These are phyloP conservation scores for Vitis amurensis DNA, from an alignment of 164 flowering plant species.

Conservation along the genomic window DNA sequence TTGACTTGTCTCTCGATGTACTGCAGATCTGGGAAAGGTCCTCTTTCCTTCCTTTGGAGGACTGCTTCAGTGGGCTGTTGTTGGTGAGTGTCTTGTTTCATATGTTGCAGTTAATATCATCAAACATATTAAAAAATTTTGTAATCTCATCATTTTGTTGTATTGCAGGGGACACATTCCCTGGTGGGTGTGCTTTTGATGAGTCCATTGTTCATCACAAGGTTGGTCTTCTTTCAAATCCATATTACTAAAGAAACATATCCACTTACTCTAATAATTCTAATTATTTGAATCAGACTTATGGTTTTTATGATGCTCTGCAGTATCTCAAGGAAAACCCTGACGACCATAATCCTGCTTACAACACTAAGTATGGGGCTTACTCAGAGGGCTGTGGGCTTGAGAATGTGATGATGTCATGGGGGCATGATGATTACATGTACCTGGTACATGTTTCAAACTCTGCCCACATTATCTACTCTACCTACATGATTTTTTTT, in stretches of 20 bases:
- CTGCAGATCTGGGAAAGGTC: constrained; percentile 66
- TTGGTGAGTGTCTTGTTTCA: constrained; percentile 15
- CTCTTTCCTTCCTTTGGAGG: constrained; percentile 56
- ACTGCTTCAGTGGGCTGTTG: constrained; percentile 78
- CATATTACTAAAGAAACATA: background rate
- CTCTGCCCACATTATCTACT: background rate
- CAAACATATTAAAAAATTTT: no score
- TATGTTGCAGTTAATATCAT: background rate
- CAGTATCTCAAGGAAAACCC: constrained; percentile 64
- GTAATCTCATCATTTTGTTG: no score
- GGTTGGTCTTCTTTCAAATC: constrained; percentile 21
- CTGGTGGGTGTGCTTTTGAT: constrained; percentile 63
- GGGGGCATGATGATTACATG: constrained; percentile 88
- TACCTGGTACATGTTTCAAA: constrained; percentile 48
- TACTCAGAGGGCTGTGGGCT: constrained; percentile 68
- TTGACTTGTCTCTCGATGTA: background rate
- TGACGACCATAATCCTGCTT: constrained; percentile 45
- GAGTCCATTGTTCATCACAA: constrained; percentile 62
- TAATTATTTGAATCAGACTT: background rate
- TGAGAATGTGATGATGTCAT: constrained; percentile 60
- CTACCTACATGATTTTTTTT: background rate
- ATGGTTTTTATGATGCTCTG: background rate
- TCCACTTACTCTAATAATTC: no score
- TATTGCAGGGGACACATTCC: constrained; percentile 48
- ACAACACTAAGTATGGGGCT: constrained; percentile 54